phyloP scores from a whole-genome alignment of 768 basidiomycete species.

The Phylloporus rhodoxanthus region DNA sequence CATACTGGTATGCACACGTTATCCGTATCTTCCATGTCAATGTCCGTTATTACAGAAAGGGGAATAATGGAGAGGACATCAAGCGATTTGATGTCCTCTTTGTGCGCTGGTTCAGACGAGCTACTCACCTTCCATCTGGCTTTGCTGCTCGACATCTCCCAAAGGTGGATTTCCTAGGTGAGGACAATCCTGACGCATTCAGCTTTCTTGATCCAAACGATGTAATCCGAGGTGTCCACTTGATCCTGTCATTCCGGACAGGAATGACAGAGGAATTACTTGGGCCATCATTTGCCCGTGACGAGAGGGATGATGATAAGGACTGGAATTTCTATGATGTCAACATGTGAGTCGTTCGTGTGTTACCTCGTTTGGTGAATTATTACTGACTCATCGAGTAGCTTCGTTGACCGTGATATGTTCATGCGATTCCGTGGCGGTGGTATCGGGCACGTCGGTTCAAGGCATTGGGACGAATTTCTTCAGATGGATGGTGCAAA shows the following conservation, averaged over 20 bases:
- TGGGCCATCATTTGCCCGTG: not conserved
- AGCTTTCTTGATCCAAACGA: not conserved
- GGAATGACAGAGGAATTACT: not conserved
- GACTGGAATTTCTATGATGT: constrained; percentile 32
- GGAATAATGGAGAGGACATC: not conserved
- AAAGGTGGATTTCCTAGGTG: not conserved
- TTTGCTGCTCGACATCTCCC: not conserved
- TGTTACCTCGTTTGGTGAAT: no score
- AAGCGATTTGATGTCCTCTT: constrained; percentile 3
- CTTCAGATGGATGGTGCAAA: not conserved
- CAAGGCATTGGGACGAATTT: constrained; percentile 8
- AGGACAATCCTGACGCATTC: not conserved
- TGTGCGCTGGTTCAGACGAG: not conserved
- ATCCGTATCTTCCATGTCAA: not conserved
- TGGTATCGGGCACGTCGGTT: constrained; percentile 25
- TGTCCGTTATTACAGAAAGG: not conserved
- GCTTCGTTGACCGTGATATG: not conserved
- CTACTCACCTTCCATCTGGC: not conserved
- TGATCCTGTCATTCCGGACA: not conserved
- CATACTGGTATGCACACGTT: not conserved
- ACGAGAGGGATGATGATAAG: not conserved
- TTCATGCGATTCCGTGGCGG: constrained; percentile 18
- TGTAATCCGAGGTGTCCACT: not conserved
- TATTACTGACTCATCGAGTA: not conserved
- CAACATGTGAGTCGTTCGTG: constrained; percentile 23